phyloP scores from a whole-genome alignment of 768 basidiomycete genomes.

The Exsudoporus frostii region DNA sequence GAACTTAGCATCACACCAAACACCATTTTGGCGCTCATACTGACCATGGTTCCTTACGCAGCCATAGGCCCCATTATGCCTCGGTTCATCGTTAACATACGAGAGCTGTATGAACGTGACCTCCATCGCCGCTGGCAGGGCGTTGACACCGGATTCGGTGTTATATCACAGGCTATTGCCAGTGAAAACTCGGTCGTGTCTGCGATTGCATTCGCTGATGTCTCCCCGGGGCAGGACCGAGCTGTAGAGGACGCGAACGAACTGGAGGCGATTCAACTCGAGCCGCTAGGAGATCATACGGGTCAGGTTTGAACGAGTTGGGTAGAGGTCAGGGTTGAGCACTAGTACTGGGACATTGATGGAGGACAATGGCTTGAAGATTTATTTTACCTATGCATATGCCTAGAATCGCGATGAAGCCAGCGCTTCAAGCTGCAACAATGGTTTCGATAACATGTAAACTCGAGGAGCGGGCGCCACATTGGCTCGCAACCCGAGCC shows the following conservation, averaged over 20 bases:
- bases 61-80: not conserved
- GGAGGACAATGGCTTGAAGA: too few species aligned
- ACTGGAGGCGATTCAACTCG: too few species aligned
- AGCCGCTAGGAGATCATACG: too few species aligned
- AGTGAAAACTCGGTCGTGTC: not conserved
- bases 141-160: conserved; percentile 6
- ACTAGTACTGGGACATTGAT: too few species aligned
- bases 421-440: not conserved
- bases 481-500: not conserved
- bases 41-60: too few species aligned
- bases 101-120: not conserved
- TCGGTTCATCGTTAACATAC: conserved; percentile 3
- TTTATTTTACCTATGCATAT: too few species aligned
- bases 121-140: not conserved
- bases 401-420: too few species aligned
- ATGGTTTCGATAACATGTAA: not conserved
- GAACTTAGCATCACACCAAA: too few species aligned
- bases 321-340: too few species aligned
- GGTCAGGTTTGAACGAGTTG: too few species aligned
- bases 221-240: not conserved
- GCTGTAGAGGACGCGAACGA: too few species aligned
- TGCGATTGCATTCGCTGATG: not conserved
- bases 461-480: not conserved
- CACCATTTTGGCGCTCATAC: too few species aligned
- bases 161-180: not conserved